These are phyloP conservation scores for Tripidium arundinaceum DNA, from an alignment of 202 grass and related monocot genomes.

Conservation along the genomic window DNA sequence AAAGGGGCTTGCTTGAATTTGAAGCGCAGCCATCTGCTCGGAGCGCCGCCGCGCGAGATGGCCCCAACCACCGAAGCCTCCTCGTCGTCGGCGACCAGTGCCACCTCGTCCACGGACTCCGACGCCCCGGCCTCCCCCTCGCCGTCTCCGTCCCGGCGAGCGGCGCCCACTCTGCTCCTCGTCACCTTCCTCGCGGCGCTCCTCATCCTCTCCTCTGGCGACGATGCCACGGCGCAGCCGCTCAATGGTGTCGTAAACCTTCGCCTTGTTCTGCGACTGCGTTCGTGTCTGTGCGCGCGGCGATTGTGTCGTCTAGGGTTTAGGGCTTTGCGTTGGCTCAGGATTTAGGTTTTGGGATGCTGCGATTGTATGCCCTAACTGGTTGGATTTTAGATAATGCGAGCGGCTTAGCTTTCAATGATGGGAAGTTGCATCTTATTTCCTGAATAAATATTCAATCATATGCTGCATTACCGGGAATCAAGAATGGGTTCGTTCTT, in stretches of 20 bases:
- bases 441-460: neutral
- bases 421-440: neutral
- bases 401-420: neutral
- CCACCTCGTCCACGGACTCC: neutral
- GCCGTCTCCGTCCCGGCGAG: neutral
- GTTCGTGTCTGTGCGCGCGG: neutral
- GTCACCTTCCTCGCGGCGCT: conserved; percentile 41
- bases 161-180: conserved; percentile 44
- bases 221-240: conserved; percentile 21
- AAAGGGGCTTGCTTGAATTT: neutral
- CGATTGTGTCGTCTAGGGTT: conserved; percentile 31
- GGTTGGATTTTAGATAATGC: neutral
- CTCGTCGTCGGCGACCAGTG: conserved; percentile 20
- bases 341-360: neutral
- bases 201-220: conserved; percentile 46
- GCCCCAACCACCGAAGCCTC: neutral
- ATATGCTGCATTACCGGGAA: neutral
- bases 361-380: neutral
- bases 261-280: neutral
- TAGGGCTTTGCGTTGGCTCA: conserved; percentile 20
- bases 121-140: neutral
- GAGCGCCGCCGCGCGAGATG: conserved; percentile 37
- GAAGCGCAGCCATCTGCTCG: neutral
- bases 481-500: neutral
- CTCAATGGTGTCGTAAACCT: conserved; percentile 22